Conservation (phyloP, 2,329 filamentous ascomycete genomes). For the Davidsoniella neocaledoniae region DNA sequence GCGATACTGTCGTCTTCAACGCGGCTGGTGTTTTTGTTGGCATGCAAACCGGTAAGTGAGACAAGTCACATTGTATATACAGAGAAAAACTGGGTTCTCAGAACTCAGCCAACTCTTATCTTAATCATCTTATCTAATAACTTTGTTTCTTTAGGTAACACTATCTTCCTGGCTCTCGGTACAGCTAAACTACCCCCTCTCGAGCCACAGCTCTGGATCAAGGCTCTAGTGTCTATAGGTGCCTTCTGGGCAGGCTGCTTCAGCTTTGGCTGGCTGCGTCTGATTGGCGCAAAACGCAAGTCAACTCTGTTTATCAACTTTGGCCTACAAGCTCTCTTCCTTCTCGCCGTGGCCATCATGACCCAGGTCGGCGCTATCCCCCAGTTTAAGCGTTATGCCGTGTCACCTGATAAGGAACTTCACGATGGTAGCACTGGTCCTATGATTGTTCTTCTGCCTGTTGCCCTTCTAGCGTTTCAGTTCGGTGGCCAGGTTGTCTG, state of each 20-base stretch:
- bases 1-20: constrained; percentile 25
- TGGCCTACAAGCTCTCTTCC: constrained; percentile 31
- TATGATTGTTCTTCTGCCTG: constrained; percentile 27
- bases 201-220: constrained; percentile 34
- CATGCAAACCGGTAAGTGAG: constrained; percentile 22
- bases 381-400: constrained; percentile 16
- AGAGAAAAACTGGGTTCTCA: too few relatives aligned
- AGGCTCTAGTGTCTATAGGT: constrained; percentile 31
- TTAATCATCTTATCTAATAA: neutral
- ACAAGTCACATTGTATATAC: neutral
- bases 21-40: constrained; percentile 24
- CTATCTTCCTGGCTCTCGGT: constrained; percentile 44
- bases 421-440: constrained; percentile 17
- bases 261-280: constrained; percentile 23
- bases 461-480: constrained; percentile 35
- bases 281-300: constrained; percentile 22
- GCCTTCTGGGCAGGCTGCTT: constrained; percentile 38
- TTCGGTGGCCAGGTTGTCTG: constrained; percentile 35
- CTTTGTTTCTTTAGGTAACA: constrained; percentile 29
- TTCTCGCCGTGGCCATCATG: constrained; percentile 35
- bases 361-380: constrained; percentile 30
- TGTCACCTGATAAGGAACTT: constrained; percentile 3
- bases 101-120: neutral
- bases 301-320: constrained; percentile 32
- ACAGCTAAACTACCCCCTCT: constrained; percentile 33